Evolutionary conservation across 2,329 filamentous ascomycete genomes (phyloP), one percentile per base, ranked within the genome.

Genomic region (Phoma sp.): DNA sequence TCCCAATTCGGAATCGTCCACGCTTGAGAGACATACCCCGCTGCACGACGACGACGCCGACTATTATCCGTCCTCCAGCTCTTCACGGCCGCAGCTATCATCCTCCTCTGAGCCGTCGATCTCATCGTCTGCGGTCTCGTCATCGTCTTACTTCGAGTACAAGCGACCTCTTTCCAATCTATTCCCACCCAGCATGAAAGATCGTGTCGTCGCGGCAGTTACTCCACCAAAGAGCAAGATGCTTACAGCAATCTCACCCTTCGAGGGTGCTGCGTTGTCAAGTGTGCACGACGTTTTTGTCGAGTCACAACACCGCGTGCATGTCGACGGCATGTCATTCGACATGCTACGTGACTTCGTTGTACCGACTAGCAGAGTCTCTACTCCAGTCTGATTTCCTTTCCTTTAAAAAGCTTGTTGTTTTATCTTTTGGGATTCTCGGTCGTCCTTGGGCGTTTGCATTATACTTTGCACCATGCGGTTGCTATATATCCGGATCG

Each of bases 261-360:
- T 70, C 55, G 70, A 74, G 47, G 69, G 67, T 0, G 55, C 43
- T 8, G 57, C 69, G 0, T 44, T 74, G 3, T 50, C 67, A 6
- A 67, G 65, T 29, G 68, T 73, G 0, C 67, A 73, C 45, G 62
- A 74, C 42, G 61, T 72, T 1, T 61, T 66, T 30, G 57, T 73
- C 14, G 68, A 75, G 38, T 67, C 68, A 18, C 68, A 71, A 25
- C 68, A 71, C 3, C 57, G 69, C 10, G 65, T 75, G 11, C 59
- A 63, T 9, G 66, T 74, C 23, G 71, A 75, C 38, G 72, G 72
- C 42, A 64, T 73, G 62, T 68, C 69, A 0, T 74, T 75, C 41
- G 72, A 75, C 46, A 69, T 75, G 62, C 42, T 72, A 4, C 54
- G 62, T 40, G 66, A 72, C 50, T 64, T 72, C 11, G 54, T 61